Base-by-base conservation (phyloP, 495 filamentous ascomycete genomes). In the Xanthoparmelia taractica region DNA sequence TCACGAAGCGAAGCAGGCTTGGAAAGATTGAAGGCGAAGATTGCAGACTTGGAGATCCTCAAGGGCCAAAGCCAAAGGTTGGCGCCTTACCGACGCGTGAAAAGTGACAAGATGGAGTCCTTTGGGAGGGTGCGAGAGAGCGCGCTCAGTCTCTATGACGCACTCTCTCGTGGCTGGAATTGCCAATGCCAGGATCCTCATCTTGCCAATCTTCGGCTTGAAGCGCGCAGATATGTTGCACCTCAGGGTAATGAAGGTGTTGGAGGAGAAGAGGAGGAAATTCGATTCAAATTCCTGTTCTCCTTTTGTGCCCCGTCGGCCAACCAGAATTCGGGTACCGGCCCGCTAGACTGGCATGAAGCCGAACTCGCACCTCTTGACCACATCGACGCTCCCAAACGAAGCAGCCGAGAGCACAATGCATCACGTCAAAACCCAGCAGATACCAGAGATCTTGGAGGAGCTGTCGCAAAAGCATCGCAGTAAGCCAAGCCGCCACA, bases 271-370 rank as follows among this genome's bases (percentile, higher is more conserved):
- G 25, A 23, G 2, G 41, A 36, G 7, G 48, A 63, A 15, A 18
- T 63, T 48, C 29, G 54, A 7, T 57, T 63, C 60, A 63, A 40
- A 40, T 56, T 63, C 48, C 33, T 56, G 60, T 63, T 55, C 33
- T 57, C 60, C 13, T 57, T 57, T 57, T n/a, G n/a, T n/a, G n/a
- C n/a, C n/a, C n/a, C n/a, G n/a, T 15, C 54, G 25, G 34, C 31
- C 33, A 50, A 57, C 34, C 20, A 57, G 27, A 63, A 55, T 43
- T 38, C 25, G 57, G 41, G 57, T 41, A 37, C 12, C 23, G 23
- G 41, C 33, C 47, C 60, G 38, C 60, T 57, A 33, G 59, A 61
- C n/a, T 61, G 59, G 59, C 59, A 33, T 20, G 59, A 61, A 48
- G 59, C 59, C 25, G 59, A 61, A 43, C 37, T 61, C 34, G 59